Base-by-base conservation (phyloP, 495 filamentous ascomycete species). In the Daldinia caldariorum region DNA sequence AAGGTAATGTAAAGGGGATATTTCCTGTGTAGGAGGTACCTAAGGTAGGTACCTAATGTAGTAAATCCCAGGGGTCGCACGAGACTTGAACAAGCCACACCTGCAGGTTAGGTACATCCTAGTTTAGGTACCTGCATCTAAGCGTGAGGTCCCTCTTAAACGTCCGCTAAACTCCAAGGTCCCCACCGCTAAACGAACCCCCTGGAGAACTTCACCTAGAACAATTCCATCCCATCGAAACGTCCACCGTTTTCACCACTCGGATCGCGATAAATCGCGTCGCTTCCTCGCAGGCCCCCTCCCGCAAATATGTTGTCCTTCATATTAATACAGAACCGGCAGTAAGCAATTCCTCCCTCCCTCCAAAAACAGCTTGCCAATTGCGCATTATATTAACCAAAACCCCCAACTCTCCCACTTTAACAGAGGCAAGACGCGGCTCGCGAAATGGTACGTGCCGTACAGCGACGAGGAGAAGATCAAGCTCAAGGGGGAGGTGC, bases 381-480 rank as follows among this genome's bases (percentile, higher is more conserved):
- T 41, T 8, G 4, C 14, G 1, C 4, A 26, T 45, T 45, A 49
- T 29, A 49, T 29, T 16, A 61, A 41, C n/a, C 32, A 35, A 57
- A 34, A 4, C 38, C 43, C 43, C 63, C 45, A 53, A 50, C 37
- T 58, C 26, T 10, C 63, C 45, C 49, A 50, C 37, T 58, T 20
- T 10, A 22, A 63, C 80, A 97, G 95, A 87, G 95, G 95, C 81
- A 99, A 99, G 83, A 99, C 95, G 73, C 92, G 95, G 38, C 89
- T 99, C 59, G 95, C 95, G 60, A 99, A 99, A 84, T 99, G 94
- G 94, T 99, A 99, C 83, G 91, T 92, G 69, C 94, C 95, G 47
- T 97, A 97, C 86, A 94, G 88, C 82, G 94, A 97, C 83, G 94
- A 97, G 78, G 93, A 97, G 78, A 97, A 97, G 84, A 89, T 97